phyloP scores from a whole-genome alignment of 495 filamentous ascomycete genomes.

The Thermothielavioides terrestris region DNA sequence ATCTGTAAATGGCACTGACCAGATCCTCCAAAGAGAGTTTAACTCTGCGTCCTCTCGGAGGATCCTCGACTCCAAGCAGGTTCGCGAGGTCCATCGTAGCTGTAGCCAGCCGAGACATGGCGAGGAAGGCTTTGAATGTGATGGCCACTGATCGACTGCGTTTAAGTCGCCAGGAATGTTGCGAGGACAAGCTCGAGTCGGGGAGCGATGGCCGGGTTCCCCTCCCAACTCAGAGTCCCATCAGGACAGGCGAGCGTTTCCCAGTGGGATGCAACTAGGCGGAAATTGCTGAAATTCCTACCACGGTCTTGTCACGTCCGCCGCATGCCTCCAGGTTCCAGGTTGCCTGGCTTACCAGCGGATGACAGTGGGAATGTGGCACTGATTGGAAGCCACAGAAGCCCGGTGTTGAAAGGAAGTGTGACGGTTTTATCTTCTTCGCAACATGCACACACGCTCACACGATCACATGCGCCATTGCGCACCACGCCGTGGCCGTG shows the following conservation, averaged over 20 bases:
- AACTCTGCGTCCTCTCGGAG: background rate
- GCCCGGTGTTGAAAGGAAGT: too few relatives aligned
- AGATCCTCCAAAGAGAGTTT: background rate
- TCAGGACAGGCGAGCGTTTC: background rate
- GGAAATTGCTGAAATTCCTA: constrained; percentile 3
- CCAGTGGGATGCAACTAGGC: constrained; percentile 3
- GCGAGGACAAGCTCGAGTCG: background rate
- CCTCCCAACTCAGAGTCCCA: background rate
- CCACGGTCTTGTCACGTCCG: background rate
- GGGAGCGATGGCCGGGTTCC: background rate
- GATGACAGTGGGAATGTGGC: too few relatives aligned
- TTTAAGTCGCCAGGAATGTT: background rate
- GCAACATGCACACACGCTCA: too few relatives aligned
- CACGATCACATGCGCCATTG: too few relatives aligned
- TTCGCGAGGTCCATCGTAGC: too few relatives aligned
- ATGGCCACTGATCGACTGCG: background rate
- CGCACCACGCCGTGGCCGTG: too few relatives aligned
- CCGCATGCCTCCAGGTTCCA: background rate
- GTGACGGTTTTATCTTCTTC: too few relatives aligned
- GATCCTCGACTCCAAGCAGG: background rate
- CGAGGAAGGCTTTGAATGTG: background rate
- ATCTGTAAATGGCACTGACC: too few relatives aligned
- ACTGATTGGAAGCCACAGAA: too few relatives aligned
- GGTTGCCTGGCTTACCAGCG: too few relatives aligned
- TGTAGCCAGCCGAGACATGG: background rate